Evolutionary conservation across 768 basidiomycete genomes (phyloP).

Genomic region (Cantharellus cinnabarinus): DNA sequence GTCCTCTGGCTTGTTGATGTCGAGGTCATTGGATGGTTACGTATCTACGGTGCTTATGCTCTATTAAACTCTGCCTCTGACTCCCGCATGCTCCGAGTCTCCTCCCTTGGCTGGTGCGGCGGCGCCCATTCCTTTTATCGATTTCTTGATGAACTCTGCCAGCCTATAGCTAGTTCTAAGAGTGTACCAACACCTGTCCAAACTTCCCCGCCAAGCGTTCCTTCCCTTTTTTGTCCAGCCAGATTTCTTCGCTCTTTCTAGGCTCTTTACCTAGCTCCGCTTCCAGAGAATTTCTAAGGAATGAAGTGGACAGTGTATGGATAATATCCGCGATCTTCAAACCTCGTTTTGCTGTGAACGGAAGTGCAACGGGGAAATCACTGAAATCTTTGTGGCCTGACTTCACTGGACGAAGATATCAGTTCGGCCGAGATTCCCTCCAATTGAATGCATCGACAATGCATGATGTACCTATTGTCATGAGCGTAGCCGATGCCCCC

Average conservation of each 20-base stretch:
- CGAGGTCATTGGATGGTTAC: too few species aligned
- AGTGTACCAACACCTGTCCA: constrained; percentile 6
- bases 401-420: constrained; percentile 1
- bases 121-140: too few species aligned
- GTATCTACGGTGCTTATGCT: too few species aligned
- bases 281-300: constrained; percentile 2
- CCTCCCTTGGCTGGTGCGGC: too few species aligned
- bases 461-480: constrained; percentile 7
- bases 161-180: too few species aligned
- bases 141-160: too few species aligned
- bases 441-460: neutral
- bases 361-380: constrained; percentile 4
- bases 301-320: constrained; percentile 5
- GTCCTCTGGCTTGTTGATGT: too few species aligned
- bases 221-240: constrained; percentile 2
- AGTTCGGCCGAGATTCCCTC: neutral
- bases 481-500: constrained; percentile 2
- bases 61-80: too few species aligned
- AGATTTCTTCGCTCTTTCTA: neutral
- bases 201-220: constrained; percentile 1
- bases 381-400: constrained; percentile 6
- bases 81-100: too few species aligned
- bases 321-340: neutral
- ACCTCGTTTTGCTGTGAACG: neutral
- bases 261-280: constrained; percentile 5